These are phyloP conservation scores for Populus hybrid DNA, from an alignment of 441 rosid genomes.

Conservation along the genomic window DNA sequence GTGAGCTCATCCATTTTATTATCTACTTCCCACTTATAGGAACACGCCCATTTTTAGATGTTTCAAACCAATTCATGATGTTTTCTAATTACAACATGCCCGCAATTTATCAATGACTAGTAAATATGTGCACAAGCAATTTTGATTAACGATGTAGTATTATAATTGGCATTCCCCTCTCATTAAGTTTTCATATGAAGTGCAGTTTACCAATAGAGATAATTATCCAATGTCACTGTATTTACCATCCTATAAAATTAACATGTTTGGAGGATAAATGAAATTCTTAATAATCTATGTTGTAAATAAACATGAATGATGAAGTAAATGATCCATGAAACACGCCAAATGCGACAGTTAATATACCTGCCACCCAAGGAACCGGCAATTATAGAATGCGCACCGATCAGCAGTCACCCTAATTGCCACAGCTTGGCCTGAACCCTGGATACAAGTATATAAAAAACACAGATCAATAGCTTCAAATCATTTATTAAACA, in stretches of 20 bases:
- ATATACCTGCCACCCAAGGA: conserved; percentile 97
- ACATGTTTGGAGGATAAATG: neutral
- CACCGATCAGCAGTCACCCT: conserved; percentile 95
- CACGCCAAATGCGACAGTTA: neutral
- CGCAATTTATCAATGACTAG: neutral
- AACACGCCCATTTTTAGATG: neutral
- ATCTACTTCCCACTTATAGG: neutral
- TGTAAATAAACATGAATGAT: neutral
- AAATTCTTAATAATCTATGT: neutral
- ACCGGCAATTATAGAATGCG: conserved; percentile 90
- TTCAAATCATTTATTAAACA: neutral
- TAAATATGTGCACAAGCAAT: neutral
- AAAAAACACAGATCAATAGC: neutral
- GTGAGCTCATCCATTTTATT: neutral
- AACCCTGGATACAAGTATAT: conserved; percentile 50
- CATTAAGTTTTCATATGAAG: neutral
- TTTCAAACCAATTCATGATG: neutral
- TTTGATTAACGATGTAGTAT: neutral
- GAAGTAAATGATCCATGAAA: neutral
- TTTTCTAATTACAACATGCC: neutral
- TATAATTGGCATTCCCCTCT: neutral
- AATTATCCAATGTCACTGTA: neutral
- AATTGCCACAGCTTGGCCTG: conserved; percentile 96
- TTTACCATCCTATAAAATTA: neutral
- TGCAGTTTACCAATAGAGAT: neutral